A percentile compares a stretch with the other conserved stretches of the same genome.
Evolutionary conservation across 1,139 yeast species (phyloP).

Genomic region (Waltiozyma sp.): DNA sequence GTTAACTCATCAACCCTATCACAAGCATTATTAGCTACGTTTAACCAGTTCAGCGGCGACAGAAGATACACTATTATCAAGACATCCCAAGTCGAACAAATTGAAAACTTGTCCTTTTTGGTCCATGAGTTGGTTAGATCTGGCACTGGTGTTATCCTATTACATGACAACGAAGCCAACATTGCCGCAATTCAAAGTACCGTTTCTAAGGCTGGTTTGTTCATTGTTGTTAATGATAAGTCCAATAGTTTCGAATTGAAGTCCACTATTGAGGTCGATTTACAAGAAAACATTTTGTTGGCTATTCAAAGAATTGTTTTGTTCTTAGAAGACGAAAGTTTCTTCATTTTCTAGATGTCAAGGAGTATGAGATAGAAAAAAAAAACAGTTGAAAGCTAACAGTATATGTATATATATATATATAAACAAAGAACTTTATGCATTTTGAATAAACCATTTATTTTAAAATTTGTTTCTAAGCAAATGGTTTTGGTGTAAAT

Average conservation of each 20-base stretch:
- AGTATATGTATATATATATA: too few relatives aligned
- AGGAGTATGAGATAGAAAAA: too few relatives aligned
- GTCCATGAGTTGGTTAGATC: conserved; percentile 79
- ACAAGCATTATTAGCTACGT: conserved; percentile 78
- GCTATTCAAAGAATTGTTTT: conserved; percentile 64
- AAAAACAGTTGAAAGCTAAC: too few relatives aligned
- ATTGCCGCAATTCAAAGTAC: conserved; percentile 35
- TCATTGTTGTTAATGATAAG: conserved; percentile 30
- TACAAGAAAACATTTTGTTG: conserved; percentile 38
- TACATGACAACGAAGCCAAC: conserved; percentile 23
- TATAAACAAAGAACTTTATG: too few relatives aligned
- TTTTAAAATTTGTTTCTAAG: too few relatives aligned
- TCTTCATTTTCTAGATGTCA: conserved; percentile 33
- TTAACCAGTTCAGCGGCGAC: conserved; percentile 69
- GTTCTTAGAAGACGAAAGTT: conserved; percentile 71
- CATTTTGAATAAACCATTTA: too few relatives aligned
- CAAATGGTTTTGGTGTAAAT: too few relatives aligned
- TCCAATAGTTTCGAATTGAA: conserved; percentile 19
- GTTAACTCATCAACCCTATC: conserved; percentile 50
- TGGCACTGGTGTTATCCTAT: conserved; percentile 81
- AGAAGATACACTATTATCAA: conserved; percentile 66
- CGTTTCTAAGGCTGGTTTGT: conserved; percentile 34
- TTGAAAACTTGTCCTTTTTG: conserved; percentile 28
- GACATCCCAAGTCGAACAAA: conserved; percentile 24
- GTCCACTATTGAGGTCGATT: conserved; percentile 44